A percentile compares a stretch with the other conserved stretches of the same genome.
These are phyloP conservation scores for Pistacia vera DNA, from an alignment of 345 rosid genomes.

Conservation along the genomic window DNA sequence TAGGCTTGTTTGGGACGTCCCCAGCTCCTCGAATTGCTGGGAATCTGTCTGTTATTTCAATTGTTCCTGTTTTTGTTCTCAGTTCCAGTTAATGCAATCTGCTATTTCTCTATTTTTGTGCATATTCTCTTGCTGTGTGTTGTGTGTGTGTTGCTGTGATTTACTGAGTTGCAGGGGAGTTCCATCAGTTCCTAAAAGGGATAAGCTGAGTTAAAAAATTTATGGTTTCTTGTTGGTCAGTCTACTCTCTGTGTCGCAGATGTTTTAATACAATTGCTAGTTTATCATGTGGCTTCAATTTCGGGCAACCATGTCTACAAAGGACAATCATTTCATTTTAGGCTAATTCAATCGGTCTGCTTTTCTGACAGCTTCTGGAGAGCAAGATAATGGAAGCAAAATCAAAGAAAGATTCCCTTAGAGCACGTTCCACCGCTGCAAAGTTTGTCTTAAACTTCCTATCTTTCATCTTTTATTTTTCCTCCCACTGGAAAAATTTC, in stretches of 20 bases:
- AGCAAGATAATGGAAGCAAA: slow-evolving; percentile 65
- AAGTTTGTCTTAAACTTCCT: slow-evolving; percentile 34
- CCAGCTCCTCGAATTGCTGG: too few species aligned
- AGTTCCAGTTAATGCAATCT: too few species aligned
- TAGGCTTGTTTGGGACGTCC: too few species aligned
- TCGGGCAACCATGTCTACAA: background rate
- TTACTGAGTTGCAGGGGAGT: too few species aligned
- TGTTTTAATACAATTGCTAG: background rate
- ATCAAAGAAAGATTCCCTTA: slow-evolving; percentile 58
- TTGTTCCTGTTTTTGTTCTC: too few species aligned
- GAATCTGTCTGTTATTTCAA: too few species aligned
- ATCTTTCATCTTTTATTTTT: background rate
- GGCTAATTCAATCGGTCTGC: slow-evolving; percentile 5
- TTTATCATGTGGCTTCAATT: background rate
- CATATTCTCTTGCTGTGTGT: too few species aligned
- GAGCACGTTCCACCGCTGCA: slow-evolving; percentile 60
- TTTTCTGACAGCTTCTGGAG: slow-evolving; percentile 46
- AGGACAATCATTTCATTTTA: background rate
- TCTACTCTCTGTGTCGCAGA: background rate
- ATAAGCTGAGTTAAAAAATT: background rate
- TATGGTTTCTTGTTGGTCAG: background rate
- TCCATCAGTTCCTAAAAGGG: too few species aligned
- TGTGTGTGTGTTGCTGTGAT: too few species aligned
- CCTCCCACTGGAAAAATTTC: background rate
- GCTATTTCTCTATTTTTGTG: too few species aligned